Percentiles rank a stretch among this genome's conserved stretches.
phyloP scores from a whole-genome alignment of 1,139 yeast species.

The Yamadazyma dendronema region DNA sequence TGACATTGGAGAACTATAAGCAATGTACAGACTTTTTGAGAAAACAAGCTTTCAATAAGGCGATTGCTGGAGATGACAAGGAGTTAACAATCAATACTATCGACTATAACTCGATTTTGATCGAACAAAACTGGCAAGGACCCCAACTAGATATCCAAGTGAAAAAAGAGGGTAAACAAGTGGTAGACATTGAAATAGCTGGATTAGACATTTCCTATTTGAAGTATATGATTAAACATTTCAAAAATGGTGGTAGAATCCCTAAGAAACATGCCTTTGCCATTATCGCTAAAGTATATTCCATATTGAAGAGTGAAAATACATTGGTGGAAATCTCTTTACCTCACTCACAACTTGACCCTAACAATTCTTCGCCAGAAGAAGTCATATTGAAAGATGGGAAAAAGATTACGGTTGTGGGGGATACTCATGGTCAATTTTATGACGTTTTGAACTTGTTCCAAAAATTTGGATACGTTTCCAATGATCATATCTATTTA shows the following conservation, averaged over 20 bases:
- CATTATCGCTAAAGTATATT: slow-evolving; percentile 70
- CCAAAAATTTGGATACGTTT: slow-evolving; percentile 64
- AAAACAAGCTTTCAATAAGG: slow-evolving; percentile 78
- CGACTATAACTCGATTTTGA: slow-evolving; percentile 50
- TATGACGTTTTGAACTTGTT: slow-evolving; percentile 85
- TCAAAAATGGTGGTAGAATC: slow-evolving; percentile 69
- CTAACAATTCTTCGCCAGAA: slow-evolving; percentile 6
- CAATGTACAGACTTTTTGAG: slow-evolving; percentile 70
- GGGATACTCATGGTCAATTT: slow-evolving; percentile 98
- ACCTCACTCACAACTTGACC: slow-evolving; percentile 25
- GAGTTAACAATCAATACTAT: slow-evolving; percentile 35
- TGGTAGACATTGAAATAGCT: slow-evolving; percentile 23
- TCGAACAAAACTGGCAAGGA: slow-evolving; percentile 67
- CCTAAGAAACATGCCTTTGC: slow-evolving; percentile 86
- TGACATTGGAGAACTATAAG: slow-evolving; percentile 61
- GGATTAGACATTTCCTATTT: slow-evolving; percentile 54
- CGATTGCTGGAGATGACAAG: slow-evolving; percentile 69
- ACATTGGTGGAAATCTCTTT: slow-evolving; percentile 72
- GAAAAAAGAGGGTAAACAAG: slow-evolving; percentile 20
- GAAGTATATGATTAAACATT: slow-evolving; percentile 60
- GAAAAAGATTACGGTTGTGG: slow-evolving; percentile 74
- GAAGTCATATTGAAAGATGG: slow-evolving; percentile 27
- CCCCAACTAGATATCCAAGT: slow-evolving; percentile 48
- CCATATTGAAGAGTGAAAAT: slow-evolving; percentile 62
- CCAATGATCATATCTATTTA: slow-evolving; percentile 69